These are phyloP conservation scores for Globisporangium paroecandrum DNA, from an alignment of 352 stramenopile genomes.

Conservation along the genomic window DNA sequence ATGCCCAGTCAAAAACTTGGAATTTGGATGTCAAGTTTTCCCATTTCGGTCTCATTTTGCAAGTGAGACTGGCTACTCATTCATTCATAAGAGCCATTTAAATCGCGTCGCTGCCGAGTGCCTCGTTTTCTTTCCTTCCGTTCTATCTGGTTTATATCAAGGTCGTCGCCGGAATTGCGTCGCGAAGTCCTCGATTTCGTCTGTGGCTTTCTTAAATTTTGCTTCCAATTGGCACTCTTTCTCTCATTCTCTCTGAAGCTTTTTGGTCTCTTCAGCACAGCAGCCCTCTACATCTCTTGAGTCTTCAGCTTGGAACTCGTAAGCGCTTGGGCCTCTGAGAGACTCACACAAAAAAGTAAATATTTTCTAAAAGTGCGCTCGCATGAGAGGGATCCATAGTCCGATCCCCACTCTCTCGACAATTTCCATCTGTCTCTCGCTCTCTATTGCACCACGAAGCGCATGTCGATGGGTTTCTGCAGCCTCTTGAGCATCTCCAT, in stretches of 20 bases:
- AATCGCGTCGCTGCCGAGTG: neutral
- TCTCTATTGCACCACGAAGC: conserved; percentile 69
- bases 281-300: neutral
- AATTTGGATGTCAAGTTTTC: neutral
- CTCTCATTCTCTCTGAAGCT: neutral
- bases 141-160: conserved; percentile 1
- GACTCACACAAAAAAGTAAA: conserved; percentile 2
- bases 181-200: neutral
- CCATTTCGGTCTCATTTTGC: neutral
- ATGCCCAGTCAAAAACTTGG: neutral
- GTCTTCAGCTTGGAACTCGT: neutral
- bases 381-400: neutral
- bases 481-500: conserved; percentile 79
- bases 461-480: conserved; percentile 76
- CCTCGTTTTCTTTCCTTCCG: neutral
- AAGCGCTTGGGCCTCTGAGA: neutral
- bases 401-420: neutral
- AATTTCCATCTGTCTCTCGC: neutral
- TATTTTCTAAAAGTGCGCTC: neutral
- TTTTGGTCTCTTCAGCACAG: neutral
- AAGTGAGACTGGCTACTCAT: neutral
- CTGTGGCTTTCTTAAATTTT: neutral
- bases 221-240: neutral
- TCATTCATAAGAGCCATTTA: neutral
- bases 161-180: neutral